Base-by-base conservation (phyloP, 176 grass and related monocot genomes). In the Oryza coarctata region DNA sequence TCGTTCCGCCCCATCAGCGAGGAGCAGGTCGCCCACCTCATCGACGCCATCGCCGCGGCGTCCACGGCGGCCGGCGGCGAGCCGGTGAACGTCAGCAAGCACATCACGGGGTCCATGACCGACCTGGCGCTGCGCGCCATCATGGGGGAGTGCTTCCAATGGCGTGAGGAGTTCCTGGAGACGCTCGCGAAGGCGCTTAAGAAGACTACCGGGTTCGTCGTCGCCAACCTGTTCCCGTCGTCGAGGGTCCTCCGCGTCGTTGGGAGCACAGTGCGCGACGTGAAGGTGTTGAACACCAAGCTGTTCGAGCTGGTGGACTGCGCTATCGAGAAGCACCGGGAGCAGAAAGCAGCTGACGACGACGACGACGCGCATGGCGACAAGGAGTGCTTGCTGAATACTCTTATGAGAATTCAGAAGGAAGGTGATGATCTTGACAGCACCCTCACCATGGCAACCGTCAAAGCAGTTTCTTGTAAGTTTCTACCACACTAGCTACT, bases 221-320 rank as follows among this genome's bases (percentile, higher is more conserved):
- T 85, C 6, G 67, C 58, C 13, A 83, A 90, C 36, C 30, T 75
- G 14, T 86, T 85, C 50, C 87, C 87, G 25, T 81, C 82, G 12
- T 76, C 81, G 28, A 26, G 63, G 27, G 70, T 86, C 11, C 26
- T 67, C 14, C 32, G 50, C n/a, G 28, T 30, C 8, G 41, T 82
- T 27, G 76, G 66, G 45, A 57, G 75, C 5, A 65, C 38, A 17
- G 60, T 17, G 11, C 49, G 34, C 52, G 33, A 26, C 72, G 13
- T 32, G 27, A 31, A 15, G 64, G 67, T 35, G 23, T 5, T 60
- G 10, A 28, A 31, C 31, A 2, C n/a, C 12, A 43, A 36, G 63
- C 10, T 74, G 12, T 63, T 43, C 13, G 44, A 74, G 44, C 52
- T 89, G 8, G 13, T 75, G 20, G 82, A 75, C 12, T 1, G 36